Evolutionary conservation across 257 asterid species (phyloP), one percentile per base, ranked within the genome.

Genomic region (Solanum microdontum): DNA sequence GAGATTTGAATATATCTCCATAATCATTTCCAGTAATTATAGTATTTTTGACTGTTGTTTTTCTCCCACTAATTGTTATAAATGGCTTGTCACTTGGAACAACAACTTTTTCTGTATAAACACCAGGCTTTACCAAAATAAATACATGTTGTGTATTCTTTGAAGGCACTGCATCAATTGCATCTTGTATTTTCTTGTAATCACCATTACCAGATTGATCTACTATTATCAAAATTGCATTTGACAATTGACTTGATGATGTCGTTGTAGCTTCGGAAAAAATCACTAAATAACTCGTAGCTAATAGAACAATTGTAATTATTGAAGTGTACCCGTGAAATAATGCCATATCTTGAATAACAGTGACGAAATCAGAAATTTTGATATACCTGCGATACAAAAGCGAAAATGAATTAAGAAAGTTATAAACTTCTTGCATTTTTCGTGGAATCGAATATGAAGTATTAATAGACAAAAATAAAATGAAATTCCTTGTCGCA

Each of bases 11-110:
- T 45, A 91, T 90, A 3, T 82, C 92, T 24, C 93, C 91, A 55
- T 87, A 86, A 80, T 76, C 89, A 74, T 82, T 79, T 89, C 91
- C 90, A 6, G 88, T 87, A 24, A 91, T 83, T 8, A 91, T 34
- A 26, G 91, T 91, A 24, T 36, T 66, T 3, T 69, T 48, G n/a
- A 85, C 87, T 23, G 85, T 33, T 34, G 84, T 84, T 39, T 89
- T 64, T 48, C 79, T 83, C 39, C 92, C 94, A 86, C 90, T 90
- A 11, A 92, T 43, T 26, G 92, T 90, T 33, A 92, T 88, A 85
- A 87, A 91, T 33, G 93, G 93, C 87, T 92, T 92, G 86, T 92
- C 88, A 14, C 48, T 84, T 11, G 93, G 93, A 43, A 92, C 92
- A 68, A 89, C 74, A 37, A 91, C 58, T 48, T 89, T 90, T 79